phyloP scores from a whole-genome alignment of 2,329 filamentous ascomycete species.

The Clonostachys chloroleuca region DNA sequence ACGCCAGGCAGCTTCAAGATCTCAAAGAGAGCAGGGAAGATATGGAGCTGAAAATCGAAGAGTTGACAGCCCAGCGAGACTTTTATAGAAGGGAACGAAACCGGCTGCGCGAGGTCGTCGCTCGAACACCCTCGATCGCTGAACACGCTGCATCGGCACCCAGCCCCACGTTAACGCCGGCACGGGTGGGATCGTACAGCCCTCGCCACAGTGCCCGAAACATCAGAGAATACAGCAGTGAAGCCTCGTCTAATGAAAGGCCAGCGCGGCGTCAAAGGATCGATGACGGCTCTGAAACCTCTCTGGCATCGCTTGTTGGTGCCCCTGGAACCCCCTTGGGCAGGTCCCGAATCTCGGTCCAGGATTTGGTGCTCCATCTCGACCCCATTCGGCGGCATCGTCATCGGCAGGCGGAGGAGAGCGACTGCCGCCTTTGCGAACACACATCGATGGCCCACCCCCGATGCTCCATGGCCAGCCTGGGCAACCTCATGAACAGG shows the following conservation, averaged over 20 bases:
- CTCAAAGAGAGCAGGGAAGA: constrained; percentile 66
- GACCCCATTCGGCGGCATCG: constrained; percentile 26
- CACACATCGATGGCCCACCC: constrained; percentile 29
- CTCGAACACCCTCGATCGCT: constrained; percentile 52
- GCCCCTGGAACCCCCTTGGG: constrained; percentile 18
- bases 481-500: constrained; percentile 24
- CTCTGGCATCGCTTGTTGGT: constrained; percentile 16
- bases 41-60: constrained; percentile 48
- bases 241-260: constrained; percentile 37
- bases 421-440: constrained; percentile 41
- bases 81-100: constrained; percentile 72
- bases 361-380: constrained; percentile 27
- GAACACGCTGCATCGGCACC: constrained; percentile 46
- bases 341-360: constrained; percentile 35
- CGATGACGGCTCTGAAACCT: constrained; percentile 39
- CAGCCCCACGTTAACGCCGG: constrained; percentile 38
- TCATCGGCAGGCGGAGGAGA: constrained; percentile 25
- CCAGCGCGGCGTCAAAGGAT: constrained; percentile 40
- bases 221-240: constrained; percentile 27
- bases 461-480: constrained; percentile 7
- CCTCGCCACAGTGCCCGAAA: constrained; percentile 19
- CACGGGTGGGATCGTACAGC: constrained; percentile 30
- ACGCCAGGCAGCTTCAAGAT: constrained; percentile 62
- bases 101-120: constrained; percentile 62
- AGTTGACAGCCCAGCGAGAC: constrained; percentile 59